These are phyloP conservation scores for Myxozyma nipponensis DNA, from an alignment of 805 yeast species.

Conservation along the genomic window DNA sequence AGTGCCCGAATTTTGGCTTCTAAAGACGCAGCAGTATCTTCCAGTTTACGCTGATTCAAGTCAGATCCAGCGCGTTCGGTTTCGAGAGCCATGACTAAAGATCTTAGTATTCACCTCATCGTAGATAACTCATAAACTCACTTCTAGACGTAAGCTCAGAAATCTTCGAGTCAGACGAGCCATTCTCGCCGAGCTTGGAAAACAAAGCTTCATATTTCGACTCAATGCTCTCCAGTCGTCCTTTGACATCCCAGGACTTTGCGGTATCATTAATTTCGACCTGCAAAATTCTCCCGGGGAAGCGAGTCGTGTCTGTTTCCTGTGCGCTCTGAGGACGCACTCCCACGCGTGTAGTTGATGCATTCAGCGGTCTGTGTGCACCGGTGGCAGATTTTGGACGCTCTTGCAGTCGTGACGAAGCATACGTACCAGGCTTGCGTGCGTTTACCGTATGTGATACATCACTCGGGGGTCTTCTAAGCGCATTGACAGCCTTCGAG, in stretches of 20 bases:
- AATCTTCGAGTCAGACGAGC: not conserved
- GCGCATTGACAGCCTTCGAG: constrained; percentile 1
- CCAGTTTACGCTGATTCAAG: constrained; percentile 37
- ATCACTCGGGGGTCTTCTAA: not conserved
- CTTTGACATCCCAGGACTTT: constrained; percentile 20
- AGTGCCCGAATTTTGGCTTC: constrained; percentile 33
- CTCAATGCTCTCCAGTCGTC: constrained; percentile 22
- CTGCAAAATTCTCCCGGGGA: constrained; percentile 10
- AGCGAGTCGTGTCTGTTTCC: not conserved
- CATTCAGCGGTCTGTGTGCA: constrained; percentile 2
- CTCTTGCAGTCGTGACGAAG: not conserved
- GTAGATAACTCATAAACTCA: not conserved
- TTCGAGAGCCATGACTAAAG: constrained; percentile 30
- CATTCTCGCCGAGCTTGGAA: not conserved
- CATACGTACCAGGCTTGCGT: constrained; percentile 1
- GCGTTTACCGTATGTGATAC: not conserved
- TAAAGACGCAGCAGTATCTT: constrained; percentile 36
- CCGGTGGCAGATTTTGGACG: constrained; percentile 18
- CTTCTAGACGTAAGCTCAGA: constrained; percentile 17
- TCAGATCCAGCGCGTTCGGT: constrained; percentile 43
- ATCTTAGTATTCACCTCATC: not conserved
- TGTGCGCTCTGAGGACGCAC: constrained; percentile 13
- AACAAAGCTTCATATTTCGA: constrained; percentile 8
- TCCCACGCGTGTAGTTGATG: not conserved
- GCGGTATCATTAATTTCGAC: constrained; percentile 5